Evolutionary conservation across 2,329 filamentous ascomycete species (phyloP), one percentile per base, ranked within the genome.

Genomic region (Fragosphaeria purpurea): DNA sequence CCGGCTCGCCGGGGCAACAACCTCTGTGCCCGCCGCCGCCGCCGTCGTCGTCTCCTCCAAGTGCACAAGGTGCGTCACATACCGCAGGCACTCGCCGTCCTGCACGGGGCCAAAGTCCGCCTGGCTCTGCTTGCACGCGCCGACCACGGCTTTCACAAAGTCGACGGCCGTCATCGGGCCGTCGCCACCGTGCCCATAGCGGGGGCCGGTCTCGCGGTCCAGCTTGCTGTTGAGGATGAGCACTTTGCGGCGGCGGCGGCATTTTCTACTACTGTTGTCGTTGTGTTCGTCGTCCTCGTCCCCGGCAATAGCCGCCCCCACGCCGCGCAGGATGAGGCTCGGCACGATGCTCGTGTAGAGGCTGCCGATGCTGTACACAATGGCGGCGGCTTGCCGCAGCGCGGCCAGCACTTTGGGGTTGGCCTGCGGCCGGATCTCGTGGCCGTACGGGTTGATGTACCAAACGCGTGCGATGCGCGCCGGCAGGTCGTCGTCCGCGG

Each of bases 371-470:
- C 86, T 90, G 69, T 95, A 97, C 44, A 97, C 79, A 7, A 96
- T 74, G 1, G 81, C 83, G 50, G 80, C 76, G 0, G 86, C 77
- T 2, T 70, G 68, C 12, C 71, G 69, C 1, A 97, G 65, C 0
- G 88, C 80, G 7, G 80, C 76, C 0, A 95, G 60, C 0, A 91
- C 88, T 47, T 88, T 82, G 0, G 88, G 83, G 60, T 95, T 97
- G 2, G 88, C 86, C 0, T 83, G 77, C 0, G 90, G 86, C 13
- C 83, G 80, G 58, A 97, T 96, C 66, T 96, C 90, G 63, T 96
- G 88, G n/a, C 91, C 91, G 65, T 96, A 97, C 0, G 91, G 91
- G 62, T 96, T 97, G 70, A 97, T 97, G 70, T 97, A 97, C 88
- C 89, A 97, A 35, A 97, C 76, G 3, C 90, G 72, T 50, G 83